Evolutionary conservation across 2,329 filamentous ascomycete species (phyloP).

Genomic region (Epichloe typhina): DNA sequence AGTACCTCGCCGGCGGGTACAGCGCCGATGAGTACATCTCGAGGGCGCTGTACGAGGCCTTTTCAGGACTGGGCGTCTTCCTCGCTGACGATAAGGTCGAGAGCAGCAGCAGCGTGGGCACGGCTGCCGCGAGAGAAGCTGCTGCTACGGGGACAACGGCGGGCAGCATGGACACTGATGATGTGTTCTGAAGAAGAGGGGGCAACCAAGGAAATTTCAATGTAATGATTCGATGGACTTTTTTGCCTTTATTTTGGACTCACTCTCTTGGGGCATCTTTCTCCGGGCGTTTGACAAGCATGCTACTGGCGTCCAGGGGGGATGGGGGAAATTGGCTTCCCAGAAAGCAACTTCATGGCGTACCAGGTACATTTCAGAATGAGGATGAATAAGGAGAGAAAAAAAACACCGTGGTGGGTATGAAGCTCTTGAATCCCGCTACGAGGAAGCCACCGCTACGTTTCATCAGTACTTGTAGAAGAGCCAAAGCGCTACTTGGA

Average conservation of each 20-base stretch:
- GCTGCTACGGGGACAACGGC: slow-evolving; percentile 18
- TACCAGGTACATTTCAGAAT: no score
- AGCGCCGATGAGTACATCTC: slow-evolving; percentile 69
- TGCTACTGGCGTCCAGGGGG: no score
- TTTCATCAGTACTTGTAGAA: no score
- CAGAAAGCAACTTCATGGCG: no score
- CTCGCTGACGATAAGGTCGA: slow-evolving; percentile 60
- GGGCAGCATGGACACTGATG: slow-evolving; percentile 36
- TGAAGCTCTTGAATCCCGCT: no score
- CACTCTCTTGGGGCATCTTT: neutral
- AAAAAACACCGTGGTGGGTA: no score
- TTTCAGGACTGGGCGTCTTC: slow-evolving; percentile 78
- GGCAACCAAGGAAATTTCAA: no score
- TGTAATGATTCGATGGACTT: neutral
- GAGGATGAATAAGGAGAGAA: no score
- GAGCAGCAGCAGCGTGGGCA: slow-evolving; percentile 20
- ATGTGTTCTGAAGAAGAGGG: slow-evolving; percentile 23
- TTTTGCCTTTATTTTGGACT: neutral
- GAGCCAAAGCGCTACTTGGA: no score
- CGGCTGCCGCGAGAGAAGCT: slow-evolving; percentile 22
- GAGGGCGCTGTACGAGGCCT: slow-evolving; percentile 74
- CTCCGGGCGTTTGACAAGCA: neutral
- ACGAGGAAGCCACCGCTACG: no score
- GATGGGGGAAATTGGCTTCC: no score
- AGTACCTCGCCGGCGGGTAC: slow-evolving; percentile 69